Base-by-base conservation (phyloP, 352 stramenopile species). In the Phytopythium vexans region DNA sequence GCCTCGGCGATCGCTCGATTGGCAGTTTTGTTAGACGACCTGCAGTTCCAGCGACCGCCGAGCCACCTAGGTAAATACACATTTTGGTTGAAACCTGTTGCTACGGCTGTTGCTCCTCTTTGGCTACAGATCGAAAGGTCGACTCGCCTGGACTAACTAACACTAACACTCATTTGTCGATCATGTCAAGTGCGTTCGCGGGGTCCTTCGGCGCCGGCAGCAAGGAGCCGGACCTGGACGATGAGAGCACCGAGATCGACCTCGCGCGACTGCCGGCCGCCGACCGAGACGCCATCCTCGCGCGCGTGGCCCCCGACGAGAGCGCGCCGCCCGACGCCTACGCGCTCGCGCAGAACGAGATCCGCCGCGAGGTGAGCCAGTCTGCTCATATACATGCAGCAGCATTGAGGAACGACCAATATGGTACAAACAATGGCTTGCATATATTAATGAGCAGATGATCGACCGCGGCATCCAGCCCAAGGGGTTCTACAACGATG, bases 401-500 rank as follows among this genome's bases (percentile, higher is more conserved):
- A 40, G 10, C 33, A n/a, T 15, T 21, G 4, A 12, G 32, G 32
- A 31, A 12, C 1, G 11, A 31, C 15, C 12, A 16, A 52, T 36
- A 7, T 8, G n/a, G 9, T 33, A 3, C 2, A 9, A 34, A 9
- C 11, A 1, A 6, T 34, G 4, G 5, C 4, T 27, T 27, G 2
- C 21, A 27, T 27, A 27, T 27, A 27, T 2, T 27, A 27, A 43
- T 27, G 31, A 62, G 46, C 45, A 86, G 77, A 87, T 91, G 73
- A 84, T 91, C 48, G 82, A 93, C 60, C 82, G 82, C 54, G 80
- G 82, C 16, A 90, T 91, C 49, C 82, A 93, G 53, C 80, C 82
- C 39, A 89, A 93, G 45, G 82, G 78, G 10, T 93, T 91, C 45
- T 93, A 87, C 67, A 93, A 91, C 55, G 82, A 93, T 60, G 80